Base-by-base conservation (phyloP, 345 rosid species). In the Hibiscus syriacus region DNA sequence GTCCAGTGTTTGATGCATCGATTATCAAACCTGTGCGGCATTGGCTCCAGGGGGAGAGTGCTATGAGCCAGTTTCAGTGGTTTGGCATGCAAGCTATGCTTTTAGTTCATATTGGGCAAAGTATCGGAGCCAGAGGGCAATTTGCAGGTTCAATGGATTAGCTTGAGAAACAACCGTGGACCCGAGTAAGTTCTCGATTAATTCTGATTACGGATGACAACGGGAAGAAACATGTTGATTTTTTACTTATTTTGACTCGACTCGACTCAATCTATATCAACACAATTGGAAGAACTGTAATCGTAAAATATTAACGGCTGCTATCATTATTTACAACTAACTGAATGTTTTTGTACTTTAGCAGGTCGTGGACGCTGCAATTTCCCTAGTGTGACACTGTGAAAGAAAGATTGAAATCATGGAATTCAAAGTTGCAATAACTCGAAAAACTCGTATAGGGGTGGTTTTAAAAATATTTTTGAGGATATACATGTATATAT, bases 91-190 rank as follows among this genome's bases (percentile, higher is more conserved):
- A 2, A 88, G 85, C 71, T 90, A 80, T 29, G 97, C 97, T 0
- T 90, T 90, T 67, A 90, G 92, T 78, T 84, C 95, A 0, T 84
- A 85, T 36, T 86, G 92, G 95, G 79, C 92, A 13, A 71, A 74
- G 69, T 86, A 81, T 58, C 71, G 84, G 64, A 83, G 69, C 72
- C 73, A 32, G 34, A 90, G 90, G 9, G 86, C 83, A 29, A 78
- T 39, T 29, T 90, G 97, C 82, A 79, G 75, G 83, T 88, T 88
- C 74, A 77, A 84, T 73, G 95, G 97, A 45, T 77, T 88, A 55
- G 90, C 89, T 0, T 75, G 69, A 53, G 85, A 85, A 76, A 88
- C 89, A 32, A 78, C 74, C 3, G 66, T 16, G 4, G 55, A 85
- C 74, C 97, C 97, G 20, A 85, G 95, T 90, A 68, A 84, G 87